Conservation (phyloP, 108 stramenopile species). For the Bacterosira constricta region DNA sequence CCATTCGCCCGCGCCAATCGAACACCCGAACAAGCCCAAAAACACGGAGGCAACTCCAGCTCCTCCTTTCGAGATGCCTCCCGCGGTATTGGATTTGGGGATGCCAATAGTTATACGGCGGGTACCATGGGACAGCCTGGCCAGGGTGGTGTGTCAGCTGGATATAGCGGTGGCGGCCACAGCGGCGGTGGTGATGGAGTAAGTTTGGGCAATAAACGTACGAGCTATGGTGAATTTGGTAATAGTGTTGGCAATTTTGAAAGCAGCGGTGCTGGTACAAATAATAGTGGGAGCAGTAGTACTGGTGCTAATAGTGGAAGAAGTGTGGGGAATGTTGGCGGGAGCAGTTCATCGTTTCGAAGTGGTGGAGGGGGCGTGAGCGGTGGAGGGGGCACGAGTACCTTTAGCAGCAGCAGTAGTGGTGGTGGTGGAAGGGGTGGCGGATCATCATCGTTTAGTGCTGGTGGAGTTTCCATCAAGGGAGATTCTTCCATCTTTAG, state of each 20-base stretch:
- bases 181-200: conserved; percentile 1
- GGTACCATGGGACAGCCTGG: neutral
- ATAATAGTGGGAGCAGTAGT: neutral
- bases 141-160: neutral
- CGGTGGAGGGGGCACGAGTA: conserved; percentile 11
- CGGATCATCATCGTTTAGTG: neutral
- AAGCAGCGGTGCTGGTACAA: neutral
- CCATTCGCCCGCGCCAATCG: no score
- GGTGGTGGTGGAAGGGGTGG: neutral
- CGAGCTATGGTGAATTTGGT: conserved; percentile 4
- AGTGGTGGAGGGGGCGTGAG: neutral
- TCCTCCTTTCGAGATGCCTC: neutral
- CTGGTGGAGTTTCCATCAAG: conserved; percentile 9
- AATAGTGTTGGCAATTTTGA: neutral
- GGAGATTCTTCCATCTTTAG: conserved; percentile 33
- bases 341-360: neutral
- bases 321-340: neutral
- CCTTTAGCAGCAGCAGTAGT: neutral
- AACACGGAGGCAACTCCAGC: neutral
- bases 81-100: conserved; percentile 1
- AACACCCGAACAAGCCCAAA: no score
- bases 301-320: neutral
- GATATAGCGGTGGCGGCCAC: neutral
- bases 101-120: neutral
- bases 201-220: neutral